phyloP scores from a whole-genome alignment of 768 basidiomycete genomes.

The Lactifluus echinatus region DNA sequence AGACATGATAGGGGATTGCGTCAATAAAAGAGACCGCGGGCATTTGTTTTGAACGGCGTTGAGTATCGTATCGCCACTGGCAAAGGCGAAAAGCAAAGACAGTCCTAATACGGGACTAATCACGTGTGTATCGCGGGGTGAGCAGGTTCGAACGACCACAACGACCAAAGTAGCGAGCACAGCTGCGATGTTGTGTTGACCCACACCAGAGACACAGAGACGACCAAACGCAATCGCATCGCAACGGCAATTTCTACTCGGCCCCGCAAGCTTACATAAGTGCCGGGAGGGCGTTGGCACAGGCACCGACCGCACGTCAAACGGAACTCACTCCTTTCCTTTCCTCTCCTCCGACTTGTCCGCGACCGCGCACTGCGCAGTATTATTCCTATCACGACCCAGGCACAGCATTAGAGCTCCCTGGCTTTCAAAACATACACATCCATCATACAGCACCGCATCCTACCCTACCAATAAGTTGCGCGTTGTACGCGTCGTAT shows the following conservation, averaged over 20 bases:
- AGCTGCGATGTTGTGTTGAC: neutral
- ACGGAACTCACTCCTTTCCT: neutral
- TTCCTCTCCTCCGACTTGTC: neutral
- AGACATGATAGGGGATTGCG: slow-evolving; percentile 37
- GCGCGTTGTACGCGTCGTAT: neutral
- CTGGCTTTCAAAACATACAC: neutral
- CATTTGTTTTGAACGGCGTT: slow-evolving; percentile 15
- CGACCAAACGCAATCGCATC: neutral
- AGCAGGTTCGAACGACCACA: neutral
- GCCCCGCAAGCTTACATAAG: neutral
- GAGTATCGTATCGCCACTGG: neutral
- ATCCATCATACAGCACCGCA: neutral
- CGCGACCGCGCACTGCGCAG: neutral
- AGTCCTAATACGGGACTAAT: too few species aligned
- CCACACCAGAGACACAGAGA: neutral
- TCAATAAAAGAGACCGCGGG: slow-evolving; percentile 31
- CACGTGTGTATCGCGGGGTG: neutral
- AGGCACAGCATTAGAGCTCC: neutral
- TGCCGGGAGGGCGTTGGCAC: too few species aligned
- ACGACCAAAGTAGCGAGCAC: neutral
- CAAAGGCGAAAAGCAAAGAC: too few species aligned
- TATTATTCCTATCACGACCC: neutral
- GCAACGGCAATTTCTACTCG: too few species aligned
- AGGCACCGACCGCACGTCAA: too few species aligned
- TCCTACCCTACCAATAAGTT: neutral